Base-by-base conservation (phyloP, 441 rosid genomes). In the Omphalea diandra region DNA sequence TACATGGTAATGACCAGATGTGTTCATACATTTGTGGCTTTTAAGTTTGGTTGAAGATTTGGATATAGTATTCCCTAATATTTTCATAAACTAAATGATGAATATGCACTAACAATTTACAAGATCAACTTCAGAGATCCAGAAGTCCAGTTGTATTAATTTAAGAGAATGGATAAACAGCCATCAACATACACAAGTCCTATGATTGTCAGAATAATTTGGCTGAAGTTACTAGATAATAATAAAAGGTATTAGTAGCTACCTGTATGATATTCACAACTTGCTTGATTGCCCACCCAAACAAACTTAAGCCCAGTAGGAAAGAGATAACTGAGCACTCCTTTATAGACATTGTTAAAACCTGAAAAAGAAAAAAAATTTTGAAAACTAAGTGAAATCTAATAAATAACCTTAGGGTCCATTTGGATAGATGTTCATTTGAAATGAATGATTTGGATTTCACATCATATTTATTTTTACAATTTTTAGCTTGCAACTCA, bases 261-360 rank as follows among this genome's bases (percentile, higher is more conserved):
- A 90, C 97, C 97, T 94, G 98, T 72, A 94, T 94, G 46, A 91
- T 66, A 73, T 94, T 94, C 76, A 94, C 76, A 62, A 75, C 64
- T 75, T 91, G 98, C 79, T 94, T 91, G 79, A 86, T 88, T 57
- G 87, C 84, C 95, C 97, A 94, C 60, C 98, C 97, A 61, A 90
- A 83, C 81, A 90, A 78, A 68, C 93, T 87, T 73, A 86, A 71
- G 49, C 77, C 87, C 56, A 88, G 63, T 38, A 91, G 71, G 65
- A 84, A 60, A 53, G 91, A 87, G 60, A 85, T 82, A 32, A 76
- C 75, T 43, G 90, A 82, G 43, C 79, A 71, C 69, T 81, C 77
- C 64, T 78, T 81, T 50, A 86, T 20, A 22, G 88, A 74, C 56
- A 66, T 75, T 69, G 72, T 43, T 41, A 90, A 32, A 61, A 94